A percentile compares a stretch with the other conserved stretches of the same genome.
Conservation (phyloP, 2,329 filamentous ascomycete species). For the Dothideomycetes sp. region DNA sequence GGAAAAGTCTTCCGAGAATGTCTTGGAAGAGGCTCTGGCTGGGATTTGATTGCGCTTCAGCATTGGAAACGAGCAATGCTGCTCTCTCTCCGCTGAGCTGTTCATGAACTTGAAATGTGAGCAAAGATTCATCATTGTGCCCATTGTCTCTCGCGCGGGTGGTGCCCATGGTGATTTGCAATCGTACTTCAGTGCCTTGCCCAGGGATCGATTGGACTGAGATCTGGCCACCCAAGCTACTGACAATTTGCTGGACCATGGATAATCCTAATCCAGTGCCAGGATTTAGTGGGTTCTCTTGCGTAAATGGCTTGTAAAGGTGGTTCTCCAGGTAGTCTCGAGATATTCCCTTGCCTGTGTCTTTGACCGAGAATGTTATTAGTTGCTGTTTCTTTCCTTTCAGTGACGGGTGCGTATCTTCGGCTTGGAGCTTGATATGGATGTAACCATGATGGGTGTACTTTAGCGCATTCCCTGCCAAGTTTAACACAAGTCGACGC, state of each 20-base stretch:
- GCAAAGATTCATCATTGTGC: not conserved
- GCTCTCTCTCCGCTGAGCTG: too few species aligned
- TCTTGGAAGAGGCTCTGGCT: not conserved
- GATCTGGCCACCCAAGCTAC: constrained; percentile 21
- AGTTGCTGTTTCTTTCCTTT: not conserved
- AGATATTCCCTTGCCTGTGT: constrained; percentile 29
- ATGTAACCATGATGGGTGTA: constrained; percentile 38
- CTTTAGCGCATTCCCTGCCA: constrained; percentile 40
- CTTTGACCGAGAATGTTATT: constrained; percentile 17
- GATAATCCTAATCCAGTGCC: constrained; percentile 28
- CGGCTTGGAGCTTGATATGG: constrained; percentile 21
- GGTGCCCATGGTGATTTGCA: constrained; percentile 37
- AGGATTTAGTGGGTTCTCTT: constrained; percentile 25
- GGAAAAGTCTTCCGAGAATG: constrained; percentile 1
- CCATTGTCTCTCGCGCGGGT: constrained; percentile 8
- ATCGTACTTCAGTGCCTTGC: constrained; percentile 47
- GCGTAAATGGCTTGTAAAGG: constrained; percentile 26
- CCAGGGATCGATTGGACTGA: constrained; percentile 44
- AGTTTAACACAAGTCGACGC: constrained; percentile 11
- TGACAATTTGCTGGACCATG: constrained; percentile 26
- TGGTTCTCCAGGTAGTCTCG: constrained; percentile 22
- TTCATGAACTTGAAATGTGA: not conserved
- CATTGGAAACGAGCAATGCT: too few species aligned
- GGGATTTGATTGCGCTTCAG: too few species aligned
- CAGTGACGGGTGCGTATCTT: not conserved